Percentiles rank a stretch among this genome's conserved stretches.
phyloP scores from a whole-genome alignment of 73 alveolate genomes.

The Tetrahymena malaccensis region DNA sequence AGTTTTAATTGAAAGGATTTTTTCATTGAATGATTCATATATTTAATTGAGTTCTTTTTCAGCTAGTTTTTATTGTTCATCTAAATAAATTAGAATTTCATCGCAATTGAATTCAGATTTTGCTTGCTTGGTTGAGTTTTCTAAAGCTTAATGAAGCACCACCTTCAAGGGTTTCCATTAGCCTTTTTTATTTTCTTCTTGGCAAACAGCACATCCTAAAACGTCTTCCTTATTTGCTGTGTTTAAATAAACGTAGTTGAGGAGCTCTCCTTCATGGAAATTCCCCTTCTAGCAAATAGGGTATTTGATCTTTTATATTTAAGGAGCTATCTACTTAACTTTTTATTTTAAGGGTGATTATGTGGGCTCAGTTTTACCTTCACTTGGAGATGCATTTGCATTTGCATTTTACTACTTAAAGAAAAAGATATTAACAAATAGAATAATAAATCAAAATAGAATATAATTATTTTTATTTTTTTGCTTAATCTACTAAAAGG shows the following conservation, averaged over 20 bases:
- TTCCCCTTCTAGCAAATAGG: background rate
- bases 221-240: background rate
- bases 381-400: background rate
- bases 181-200: background rate
- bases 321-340: background rate
- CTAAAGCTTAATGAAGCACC: background rate
- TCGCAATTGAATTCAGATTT: background rate
- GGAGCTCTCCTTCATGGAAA: background rate
- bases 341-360: background rate
- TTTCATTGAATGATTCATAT: background rate
- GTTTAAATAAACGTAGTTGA: background rate
- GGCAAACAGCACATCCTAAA: background rate
- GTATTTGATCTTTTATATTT: background rate
- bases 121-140: background rate
- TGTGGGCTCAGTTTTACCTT: background rate
- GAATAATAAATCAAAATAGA: background rate
- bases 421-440: background rate
- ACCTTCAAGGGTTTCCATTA: background rate
- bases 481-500: background rate
- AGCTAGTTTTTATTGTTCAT: background rate
- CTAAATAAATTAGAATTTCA: background rate
- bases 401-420: background rate
- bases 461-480: background rate
- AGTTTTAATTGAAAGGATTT: background rate
- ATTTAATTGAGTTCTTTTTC: background rate